Percentiles rank a stretch among this genome's conserved stretches.
These are phyloP conservation scores for Globisporangium splendens DNA, from an alignment of 352 stramenopile species.

Conservation along the genomic window DNA sequence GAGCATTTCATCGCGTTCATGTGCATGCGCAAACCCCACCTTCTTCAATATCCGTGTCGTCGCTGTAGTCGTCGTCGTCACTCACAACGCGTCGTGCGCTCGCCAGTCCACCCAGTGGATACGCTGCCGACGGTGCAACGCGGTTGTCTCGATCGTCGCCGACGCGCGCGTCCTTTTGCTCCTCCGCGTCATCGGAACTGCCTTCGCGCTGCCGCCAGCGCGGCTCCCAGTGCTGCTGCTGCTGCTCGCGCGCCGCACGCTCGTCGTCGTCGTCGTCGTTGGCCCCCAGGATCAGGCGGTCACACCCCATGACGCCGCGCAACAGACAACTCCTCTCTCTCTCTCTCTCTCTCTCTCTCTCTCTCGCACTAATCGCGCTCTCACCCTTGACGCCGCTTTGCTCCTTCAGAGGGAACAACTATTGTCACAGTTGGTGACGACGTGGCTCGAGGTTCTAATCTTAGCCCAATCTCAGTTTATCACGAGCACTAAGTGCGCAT, in stretches of 20 bases:
- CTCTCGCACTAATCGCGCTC: neutral
- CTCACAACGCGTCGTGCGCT: neutral
- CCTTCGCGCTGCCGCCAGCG: conserved; percentile 12
- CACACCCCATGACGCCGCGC: conserved; percentile 47
- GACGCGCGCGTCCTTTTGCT: conserved; percentile 3
- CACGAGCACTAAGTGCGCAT: neutral
- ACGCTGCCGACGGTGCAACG: neutral
- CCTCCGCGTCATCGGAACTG: neutral
- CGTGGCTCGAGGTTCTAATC: neutral
- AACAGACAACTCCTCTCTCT: neutral
- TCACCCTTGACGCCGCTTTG: neutral
- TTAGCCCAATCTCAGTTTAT: neutral
- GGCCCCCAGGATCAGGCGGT: conserved; percentile 37
- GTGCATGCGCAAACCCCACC: conserved; percentile 17
- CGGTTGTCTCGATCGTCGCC: conserved; percentile 9
- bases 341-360: neutral
- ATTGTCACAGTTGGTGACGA: neutral
- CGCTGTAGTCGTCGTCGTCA: conserved; percentile 19
- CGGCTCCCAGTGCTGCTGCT: neutral
- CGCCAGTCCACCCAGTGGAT: neutral
- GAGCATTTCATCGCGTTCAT: neutral
- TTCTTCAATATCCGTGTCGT: conserved; percentile 81
- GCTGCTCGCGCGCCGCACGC: conserved; percentile 7
- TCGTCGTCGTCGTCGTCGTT: conserved; percentile 8
- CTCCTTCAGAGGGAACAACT: neutral